Evolutionary conservation across 2,329 filamentous ascomycete genomes (phyloP), one percentile per base, ranked within the genome.

Genomic region (Apiospora arundinis): DNA sequence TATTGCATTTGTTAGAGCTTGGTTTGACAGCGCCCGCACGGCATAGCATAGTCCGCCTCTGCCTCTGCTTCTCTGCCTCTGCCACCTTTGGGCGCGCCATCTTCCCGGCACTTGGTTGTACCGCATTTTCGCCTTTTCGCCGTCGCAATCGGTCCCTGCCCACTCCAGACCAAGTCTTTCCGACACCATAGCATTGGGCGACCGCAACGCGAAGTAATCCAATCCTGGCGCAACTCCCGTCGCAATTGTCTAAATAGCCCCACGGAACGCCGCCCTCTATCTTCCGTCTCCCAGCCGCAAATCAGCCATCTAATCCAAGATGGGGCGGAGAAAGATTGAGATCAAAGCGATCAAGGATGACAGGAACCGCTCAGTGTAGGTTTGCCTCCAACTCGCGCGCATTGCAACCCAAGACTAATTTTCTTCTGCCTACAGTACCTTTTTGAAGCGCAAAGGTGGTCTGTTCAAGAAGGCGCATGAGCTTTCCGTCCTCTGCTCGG

Each of bases 261-360:
- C 67, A 56, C 67, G 67, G 67, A 69, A 48, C 46, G 45, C 46
- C 32, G 67, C 67, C 46, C 67, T 69, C 52, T 18, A 21, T 42
- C 52, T 21, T 42, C 67, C 67, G 37, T 52, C 67, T 52, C 46
- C 40, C 67, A 28, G 32, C 42, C 42, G 56, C 32, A 63, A 40
- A n/a, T 6, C 56, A 67, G 25, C 40, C 65, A 32, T 67, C 65
- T 67, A 44, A 69, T 74, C 76, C 82, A 84, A 81, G 70, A 99
- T 99, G 96, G 96, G 96, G 83, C 92, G 96, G 83, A 92, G 96
- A 89, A 99, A 99, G 91, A 99, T 99, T 82, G 96, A 98, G 87
- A 98, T 99, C 88, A 98, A 98, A 86, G 94, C 95, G 77, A 98
- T 98, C 88, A 98, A 97, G 85, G 95, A 98, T 91, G 95, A 98